phyloP scores from a whole-genome alignment of 2,329 filamentous ascomycete genomes.

The Aspergillus transmontanensis region DNA sequence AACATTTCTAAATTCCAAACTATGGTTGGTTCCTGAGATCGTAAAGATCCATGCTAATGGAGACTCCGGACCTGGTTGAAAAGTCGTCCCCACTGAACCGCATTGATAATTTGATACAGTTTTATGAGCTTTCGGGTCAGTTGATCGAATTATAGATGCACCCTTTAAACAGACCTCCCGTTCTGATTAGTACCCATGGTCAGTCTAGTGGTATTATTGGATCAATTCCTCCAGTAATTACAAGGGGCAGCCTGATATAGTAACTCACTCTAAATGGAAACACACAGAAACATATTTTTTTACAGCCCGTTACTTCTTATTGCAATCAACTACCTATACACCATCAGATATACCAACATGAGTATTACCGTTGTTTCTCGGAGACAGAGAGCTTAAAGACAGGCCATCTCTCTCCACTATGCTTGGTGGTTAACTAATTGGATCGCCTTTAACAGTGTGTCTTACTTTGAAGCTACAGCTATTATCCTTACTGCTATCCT shows the following conservation, averaged over 20 bases:
- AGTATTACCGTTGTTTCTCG: neutral
- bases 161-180: no score
- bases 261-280: neutral
- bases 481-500: no score
- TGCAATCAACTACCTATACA: neutral
- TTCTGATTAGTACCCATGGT: no score
- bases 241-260: neutral
- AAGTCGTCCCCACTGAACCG: neutral
- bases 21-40: constrained; percentile 5
- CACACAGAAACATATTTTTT: neutral
- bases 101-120: neutral
- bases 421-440: neutral
- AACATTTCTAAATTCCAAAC: no score
- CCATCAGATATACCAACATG: neutral
- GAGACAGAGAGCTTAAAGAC: neutral
- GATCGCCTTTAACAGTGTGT: neutral
- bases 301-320: neutral
- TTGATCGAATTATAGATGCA: no score
- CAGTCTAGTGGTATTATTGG: neutral
- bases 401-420: neutral
- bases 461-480: no score
- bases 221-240: neutral
- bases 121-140: neutral
- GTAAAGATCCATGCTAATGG: neutral
- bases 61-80: constrained; percentile 7